Base-by-base conservation (phyloP, 2,329 filamentous ascomycete species). In the Xylariaceae sp. region DNA sequence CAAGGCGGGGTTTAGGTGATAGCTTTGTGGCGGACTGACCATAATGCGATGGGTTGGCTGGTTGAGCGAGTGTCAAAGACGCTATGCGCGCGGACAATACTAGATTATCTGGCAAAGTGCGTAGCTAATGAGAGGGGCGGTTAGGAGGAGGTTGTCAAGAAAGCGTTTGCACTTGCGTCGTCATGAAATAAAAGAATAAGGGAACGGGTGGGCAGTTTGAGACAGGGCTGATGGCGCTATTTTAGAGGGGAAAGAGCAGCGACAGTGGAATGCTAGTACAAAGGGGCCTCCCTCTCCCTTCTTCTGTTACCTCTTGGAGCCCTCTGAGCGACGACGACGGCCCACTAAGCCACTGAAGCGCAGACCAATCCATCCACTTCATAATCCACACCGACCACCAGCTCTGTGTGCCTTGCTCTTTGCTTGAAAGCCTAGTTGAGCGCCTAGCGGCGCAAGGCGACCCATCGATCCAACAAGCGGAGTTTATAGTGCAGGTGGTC, bases 221-320 rank as follows among this genome's bases (percentile, higher is more conserved):
- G 50, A 53, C 52, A 58, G 55, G 55, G 55, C 55, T 58, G 55
- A 56, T 33, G 27, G 48, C 47, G 42, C 48, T 52, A 52, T 39
- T 45, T 48, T 43, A 50, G 52, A 39, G 40, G 33, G 39, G 44
- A 47, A 33, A 35, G 46, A 46, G 21, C 36, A 20, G 20, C 26
- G 24, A 50, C n/a, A n/a, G n/a, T n/a, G 36, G 16, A 43, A 30
- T 30, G 37, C 35, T 21, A 50, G 47, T 32, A 30, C 20, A 36
- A 30, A 46, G 43, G 15, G 7, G 15, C n/a, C 4, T 40, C 24
- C 37, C 37, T 41, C n/a, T n/a, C n/a, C n/a, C n/a, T n/a, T n/a
- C n/a, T n/a, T n/a, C n/a, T n/a, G n/a, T n/a, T n/a, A n/a, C n/a
- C n/a, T n/a, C n/a, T n/a, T n/a, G n/a, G n/a, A n/a, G n/a, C n/a